Percentiles rank a stretch among this genome's conserved stretches.
These are phyloP conservation scores for Silene noctiflora DNA, from an alignment of 179 eudicot species.

Conservation along the genomic window DNA sequence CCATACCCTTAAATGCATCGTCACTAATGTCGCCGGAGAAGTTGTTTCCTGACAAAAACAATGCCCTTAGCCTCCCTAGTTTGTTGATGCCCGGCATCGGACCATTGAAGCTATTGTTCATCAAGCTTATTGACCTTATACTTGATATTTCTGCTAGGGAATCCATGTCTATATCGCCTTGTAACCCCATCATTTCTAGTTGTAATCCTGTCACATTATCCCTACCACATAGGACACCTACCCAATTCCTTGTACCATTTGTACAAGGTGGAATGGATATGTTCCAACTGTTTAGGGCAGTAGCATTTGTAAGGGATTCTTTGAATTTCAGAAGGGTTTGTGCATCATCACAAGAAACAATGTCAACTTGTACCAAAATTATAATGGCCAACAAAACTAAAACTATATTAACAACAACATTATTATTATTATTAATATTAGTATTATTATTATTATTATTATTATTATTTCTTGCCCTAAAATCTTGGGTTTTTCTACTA, in stretches of 20 bases:
- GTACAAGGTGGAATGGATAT: conserved; percentile 26
- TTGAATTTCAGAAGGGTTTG: conserved; percentile 43
- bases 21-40: conserved; percentile 51
- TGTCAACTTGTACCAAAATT: conserved; percentile 7
- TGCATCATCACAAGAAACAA: conserved; percentile 12
- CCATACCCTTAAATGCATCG: conserved; percentile 52
- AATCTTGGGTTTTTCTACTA: not conserved
- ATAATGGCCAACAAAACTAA: not conserved
- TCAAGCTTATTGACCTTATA: conserved; percentile 46
- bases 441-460: not conserved
- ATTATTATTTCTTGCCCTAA: conserved; percentile 5
- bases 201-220: conserved; percentile 33
- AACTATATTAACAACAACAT: not conserved
- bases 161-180: conserved; percentile 43
- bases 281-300: conserved; percentile 41
- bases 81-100: conserved; percentile 41
- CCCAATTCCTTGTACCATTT: conserved; percentile 37
- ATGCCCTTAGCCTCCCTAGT: conserved; percentile 33
- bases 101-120: conserved; percentile 55
- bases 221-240: conserved; percentile 42
- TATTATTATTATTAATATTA: not conserved
- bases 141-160: conserved; percentile 30
- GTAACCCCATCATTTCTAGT: conserved; percentile 53
- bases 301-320: conserved; percentile 36
- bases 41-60: conserved; percentile 45